phyloP scores from a whole-genome alignment of 148 eudicot genomes.

The Selenicereus undatus region DNA sequence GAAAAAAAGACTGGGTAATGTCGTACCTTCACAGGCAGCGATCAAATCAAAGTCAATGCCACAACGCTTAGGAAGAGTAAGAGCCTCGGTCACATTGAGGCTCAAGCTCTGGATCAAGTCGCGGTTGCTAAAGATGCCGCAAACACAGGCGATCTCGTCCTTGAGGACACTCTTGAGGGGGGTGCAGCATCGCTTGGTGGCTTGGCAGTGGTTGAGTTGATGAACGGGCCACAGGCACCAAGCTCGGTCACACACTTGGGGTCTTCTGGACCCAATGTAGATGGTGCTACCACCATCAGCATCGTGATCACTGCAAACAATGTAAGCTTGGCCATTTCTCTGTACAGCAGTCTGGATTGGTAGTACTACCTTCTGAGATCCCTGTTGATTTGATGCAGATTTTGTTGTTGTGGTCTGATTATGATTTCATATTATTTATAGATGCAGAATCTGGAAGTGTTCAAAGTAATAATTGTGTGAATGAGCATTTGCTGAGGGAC shows the following conservation, averaged over 20 bases:
- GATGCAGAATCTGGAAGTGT: too few species aligned
- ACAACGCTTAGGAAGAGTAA: slow-evolving; percentile 20
- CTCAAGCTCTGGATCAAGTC: slow-evolving; percentile 12
- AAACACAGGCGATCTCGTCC: slow-evolving; percentile 11
- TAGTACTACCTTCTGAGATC: background rate
- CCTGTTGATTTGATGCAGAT: background rate
- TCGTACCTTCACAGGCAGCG: slow-evolving; percentile 13
- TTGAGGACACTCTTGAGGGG: slow-evolving; percentile 5
- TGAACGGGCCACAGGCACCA: background rate
- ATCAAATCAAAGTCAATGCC: slow-evolving; percentile 12
- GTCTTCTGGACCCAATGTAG: background rate
- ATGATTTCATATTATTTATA: too few species aligned
- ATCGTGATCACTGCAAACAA: background rate
- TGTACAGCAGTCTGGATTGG: background rate
- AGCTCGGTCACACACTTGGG: slow-evolving; percentile 6
- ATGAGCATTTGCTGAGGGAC: background rate
- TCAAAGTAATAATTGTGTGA: background rate
- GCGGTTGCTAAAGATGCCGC: background rate
- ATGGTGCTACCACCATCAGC: background rate
- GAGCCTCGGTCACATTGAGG: slow-evolving; percentile 3
- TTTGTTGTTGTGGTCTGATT: too few species aligned
- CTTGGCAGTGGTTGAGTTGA: background rate
- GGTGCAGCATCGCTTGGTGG: slow-evolving; percentile 17
- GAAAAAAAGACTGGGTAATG: too few species aligned
- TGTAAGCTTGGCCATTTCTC: background rate